A percentile compares a stretch with the other conserved stretches of the same genome.
Evolutionary conservation across 2,329 filamentous ascomycete genomes (phyloP).

Genomic region (Paraconiothyrium brasiliense): DNA sequence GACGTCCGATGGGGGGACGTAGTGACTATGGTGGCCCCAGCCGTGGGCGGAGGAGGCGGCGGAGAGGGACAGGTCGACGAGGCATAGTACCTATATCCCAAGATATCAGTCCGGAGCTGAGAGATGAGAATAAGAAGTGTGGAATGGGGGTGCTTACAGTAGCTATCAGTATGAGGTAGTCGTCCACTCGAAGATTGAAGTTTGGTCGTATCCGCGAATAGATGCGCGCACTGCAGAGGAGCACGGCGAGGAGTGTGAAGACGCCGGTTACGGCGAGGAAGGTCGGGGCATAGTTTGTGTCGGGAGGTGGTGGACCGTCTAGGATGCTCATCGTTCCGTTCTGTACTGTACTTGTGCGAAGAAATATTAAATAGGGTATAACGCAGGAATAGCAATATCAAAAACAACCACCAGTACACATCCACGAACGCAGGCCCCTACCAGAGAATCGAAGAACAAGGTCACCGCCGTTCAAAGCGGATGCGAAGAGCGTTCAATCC

Average conservation of each 20-base stretch:
- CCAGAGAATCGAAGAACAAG: not conserved
- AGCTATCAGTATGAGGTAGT: constrained; percentile 6
- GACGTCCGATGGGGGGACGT: not conserved
- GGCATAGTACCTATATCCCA: constrained; percentile 1
- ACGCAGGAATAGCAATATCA: not conserved
- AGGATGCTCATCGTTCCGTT: not conserved
- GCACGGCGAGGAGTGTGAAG: constrained; percentile 6
- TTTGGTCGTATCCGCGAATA: constrained; percentile 2
- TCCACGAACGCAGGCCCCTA: not conserved
- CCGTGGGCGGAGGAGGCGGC: not conserved
- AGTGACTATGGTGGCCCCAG: constrained; percentile 5
- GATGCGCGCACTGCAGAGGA: constrained; percentile 6
- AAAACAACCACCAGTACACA: not conserved
- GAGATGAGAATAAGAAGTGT: not conserved
- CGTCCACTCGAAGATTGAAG: constrained; percentile 4
- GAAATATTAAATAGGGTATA: not conserved
- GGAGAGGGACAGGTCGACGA: constrained; percentile 3
- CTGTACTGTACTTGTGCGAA: not conserved
- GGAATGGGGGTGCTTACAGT: not conserved
- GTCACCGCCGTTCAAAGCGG: not conserved
- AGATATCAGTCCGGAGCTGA: not conserved
- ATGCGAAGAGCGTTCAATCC: not conserved
- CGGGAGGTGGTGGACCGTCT: not conserved
- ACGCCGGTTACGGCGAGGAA: constrained; percentile 7
- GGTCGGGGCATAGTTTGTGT: constrained; percentile 13